Conservation (phyloP, 2,329 filamentous ascomycete species). For the Aspergillus thermomutatus region DNA sequence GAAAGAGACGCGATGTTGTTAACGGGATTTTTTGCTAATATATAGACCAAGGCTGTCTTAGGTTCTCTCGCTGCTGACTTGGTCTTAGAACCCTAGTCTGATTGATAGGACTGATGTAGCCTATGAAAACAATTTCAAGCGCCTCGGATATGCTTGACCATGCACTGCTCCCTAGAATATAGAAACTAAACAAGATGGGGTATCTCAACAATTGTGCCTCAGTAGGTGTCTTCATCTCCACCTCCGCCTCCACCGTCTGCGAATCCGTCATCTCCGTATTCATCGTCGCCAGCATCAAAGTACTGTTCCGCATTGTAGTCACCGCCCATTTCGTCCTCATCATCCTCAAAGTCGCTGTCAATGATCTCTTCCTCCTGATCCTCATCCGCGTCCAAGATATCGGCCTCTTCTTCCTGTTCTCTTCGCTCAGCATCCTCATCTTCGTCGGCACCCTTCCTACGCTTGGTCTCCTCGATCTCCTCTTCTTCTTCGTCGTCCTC, state of each 20-base stretch:
- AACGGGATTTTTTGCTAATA: too few relatives aligned
- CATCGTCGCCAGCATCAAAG: slow-evolving; percentile 58
- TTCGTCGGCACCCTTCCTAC: slow-evolving; percentile 29
- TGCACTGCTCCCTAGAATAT: background rate
- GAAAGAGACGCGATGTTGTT: background rate
- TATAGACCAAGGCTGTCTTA: too few relatives aligned
- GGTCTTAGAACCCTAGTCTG: too few relatives aligned
- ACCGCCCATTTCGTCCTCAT: slow-evolving; percentile 57
- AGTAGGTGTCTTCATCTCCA: slow-evolving; percentile 47
- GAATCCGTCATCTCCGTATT: slow-evolving; percentile 53
- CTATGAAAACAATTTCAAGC: background rate
- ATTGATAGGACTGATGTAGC: background rate
- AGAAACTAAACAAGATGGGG: slow-evolving; percentile 23
- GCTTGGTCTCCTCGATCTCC: slow-evolving; percentile 31
- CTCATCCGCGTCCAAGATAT: slow-evolving; percentile 41
- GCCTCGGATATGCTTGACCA: background rate
- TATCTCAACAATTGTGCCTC: slow-evolving; percentile 25
- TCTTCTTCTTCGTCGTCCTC: slow-evolving; percentile 46
- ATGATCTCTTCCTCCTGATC: slow-evolving; percentile 52
- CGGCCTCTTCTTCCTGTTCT: slow-evolving; percentile 43
- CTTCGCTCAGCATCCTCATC: slow-evolving; percentile 28
- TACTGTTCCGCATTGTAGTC: slow-evolving; percentile 66
- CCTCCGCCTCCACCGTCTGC: slow-evolving; percentile 54
- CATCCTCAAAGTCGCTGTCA: slow-evolving; percentile 59
- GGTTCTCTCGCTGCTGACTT: too few relatives aligned